Evolutionary conservation across 345 rosid genomes (phyloP), one percentile per base, ranked within the genome.

Genomic region (Luvunga scandens): DNA sequence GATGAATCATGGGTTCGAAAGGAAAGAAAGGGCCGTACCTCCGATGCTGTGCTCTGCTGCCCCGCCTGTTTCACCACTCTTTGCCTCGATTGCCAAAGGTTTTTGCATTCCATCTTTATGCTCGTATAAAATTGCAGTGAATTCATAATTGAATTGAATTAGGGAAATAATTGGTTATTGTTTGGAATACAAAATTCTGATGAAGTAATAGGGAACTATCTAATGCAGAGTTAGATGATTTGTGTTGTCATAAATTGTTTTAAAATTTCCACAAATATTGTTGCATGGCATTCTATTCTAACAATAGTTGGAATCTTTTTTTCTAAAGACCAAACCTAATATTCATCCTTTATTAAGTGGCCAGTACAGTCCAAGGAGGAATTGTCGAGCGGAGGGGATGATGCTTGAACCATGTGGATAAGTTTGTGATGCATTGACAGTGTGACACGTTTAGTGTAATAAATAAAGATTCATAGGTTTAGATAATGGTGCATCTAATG

Each of bases 21-120:
- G 80, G 77, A 80, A 73, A 86, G 91, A 77, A 82, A 81, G 48
- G 96, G 96, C 6, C 86, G 79, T 74, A 53, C 75, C 28, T 89
- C 98, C 63, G 98, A 93, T 77, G 93, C 98, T 68, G 88, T 90
- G 48, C 96, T 93, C 66, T 91, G 96, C 80, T 93, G 98, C 73
- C 96, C 98, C 12, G 96, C 90, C 80, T 93, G 98, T 86, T 93
- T 91, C 83, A 88, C 98, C 55, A 89, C 90, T 33, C 89, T 93
- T 50, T 93, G 92, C 86, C 88, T 90, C 13, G 91, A 93, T 56
- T 91, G 92, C 75, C 96, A 93, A 80, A 90, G 98, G 98, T 93
- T 76, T 67, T 80, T n/a, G 62, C 77, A 34, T 34, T 66, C 45
- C 7, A 42, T 72, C 22, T 27, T 27, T 57, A 39, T 62, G 75